Conservation (phyloP, 2,329 filamentous ascomycete species). For the Phyllosticta paracitricarpa region DNA sequence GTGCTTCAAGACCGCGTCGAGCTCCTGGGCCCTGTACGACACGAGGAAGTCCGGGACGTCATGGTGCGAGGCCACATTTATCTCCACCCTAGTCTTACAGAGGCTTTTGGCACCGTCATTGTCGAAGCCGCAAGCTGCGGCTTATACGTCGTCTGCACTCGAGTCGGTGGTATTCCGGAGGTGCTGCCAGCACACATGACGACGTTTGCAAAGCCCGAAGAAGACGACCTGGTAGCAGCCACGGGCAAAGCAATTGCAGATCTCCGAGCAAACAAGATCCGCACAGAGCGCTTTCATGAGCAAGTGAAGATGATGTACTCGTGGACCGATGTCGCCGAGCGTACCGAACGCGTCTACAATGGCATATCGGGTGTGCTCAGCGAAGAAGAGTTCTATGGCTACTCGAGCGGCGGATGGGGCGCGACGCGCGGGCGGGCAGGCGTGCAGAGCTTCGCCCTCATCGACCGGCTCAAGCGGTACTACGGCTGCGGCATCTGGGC, state of each 20-base stretch:
- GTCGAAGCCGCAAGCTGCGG: conserved; percentile 95
- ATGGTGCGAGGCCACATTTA: conserved; percentile 98
- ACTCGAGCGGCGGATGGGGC: conserved; percentile 60
- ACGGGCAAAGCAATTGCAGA: conserved; percentile 83
- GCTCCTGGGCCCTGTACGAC: conserved; percentile 81
- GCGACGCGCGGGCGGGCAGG: conserved; percentile 58
- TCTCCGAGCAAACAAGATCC: conserved; percentile 73
- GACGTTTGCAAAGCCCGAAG: conserved; percentile 90
- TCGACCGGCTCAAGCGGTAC: conserved; percentile 90
- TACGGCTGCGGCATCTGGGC: conserved; percentile 98
- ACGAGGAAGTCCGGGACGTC: conserved; percentile 93
- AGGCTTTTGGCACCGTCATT: conserved; percentile 95
- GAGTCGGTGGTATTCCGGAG: conserved; percentile 93
- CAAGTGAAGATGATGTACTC: conserved; percentile 98
- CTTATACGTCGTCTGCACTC: conserved; percentile 90
- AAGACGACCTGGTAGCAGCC: conserved; percentile 84
- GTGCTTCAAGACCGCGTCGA: conserved; percentile 89
- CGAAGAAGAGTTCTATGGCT: conserved; percentile 81
- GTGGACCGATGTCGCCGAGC: conserved; percentile 88
- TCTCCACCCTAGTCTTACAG: conserved; percentile 85
- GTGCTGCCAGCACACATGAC: conserved; percentile 96
- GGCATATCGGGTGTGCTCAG: conserved; percentile 80
- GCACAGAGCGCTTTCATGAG: conserved; percentile 90
- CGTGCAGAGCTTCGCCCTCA: conserved; percentile 80
- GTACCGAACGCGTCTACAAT: conserved; percentile 91